Conservation (phyloP, 1,139 yeast genomes). For the Magnusiomyces tetraspermus region DNA sequence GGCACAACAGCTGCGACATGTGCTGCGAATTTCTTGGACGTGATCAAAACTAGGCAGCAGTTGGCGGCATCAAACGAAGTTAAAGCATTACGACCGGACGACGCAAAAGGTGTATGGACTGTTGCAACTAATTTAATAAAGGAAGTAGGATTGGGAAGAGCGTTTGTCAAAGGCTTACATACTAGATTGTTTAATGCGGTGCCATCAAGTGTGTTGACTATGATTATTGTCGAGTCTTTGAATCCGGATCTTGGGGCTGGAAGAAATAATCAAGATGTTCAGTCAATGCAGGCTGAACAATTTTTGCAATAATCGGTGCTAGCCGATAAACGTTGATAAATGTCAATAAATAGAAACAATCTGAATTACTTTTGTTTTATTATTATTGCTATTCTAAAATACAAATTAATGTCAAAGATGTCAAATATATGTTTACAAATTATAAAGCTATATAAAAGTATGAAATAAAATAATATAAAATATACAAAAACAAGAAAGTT, state of each 20-base stretch:
- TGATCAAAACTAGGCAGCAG: slow-evolving; percentile 39
- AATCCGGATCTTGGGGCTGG: slow-evolving; percentile 28
- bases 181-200: slow-evolving; percentile 33
- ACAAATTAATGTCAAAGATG: too few species aligned
- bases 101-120: slow-evolving; percentile 27
- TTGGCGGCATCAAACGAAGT: slow-evolving; percentile 36
- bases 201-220: slow-evolving; percentile 35
- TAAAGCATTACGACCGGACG: slow-evolving; percentile 33
- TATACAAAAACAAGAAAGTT: too few species aligned
- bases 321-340: too few species aligned
- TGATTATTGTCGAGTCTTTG: slow-evolving; percentile 35
- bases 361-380: too few species aligned
- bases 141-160: slow-evolving; percentile 34
- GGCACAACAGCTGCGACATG: slow-evolving; percentile 35
- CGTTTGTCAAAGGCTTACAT: slow-evolving; percentile 34
- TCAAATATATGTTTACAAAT: too few species aligned
- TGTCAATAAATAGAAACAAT: too few species aligned
- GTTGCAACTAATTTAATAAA: slow-evolving; percentile 32
- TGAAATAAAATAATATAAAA: too few species aligned
- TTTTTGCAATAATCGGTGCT: background rate
- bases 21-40: slow-evolving; percentile 36
- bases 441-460: too few species aligned
- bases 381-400: too few species aligned
- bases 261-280: background rate
- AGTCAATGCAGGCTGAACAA: background rate